phyloP scores from a whole-genome alignment of 1,139 yeast species.

The Geotrichum cucujoidarum region DNA sequence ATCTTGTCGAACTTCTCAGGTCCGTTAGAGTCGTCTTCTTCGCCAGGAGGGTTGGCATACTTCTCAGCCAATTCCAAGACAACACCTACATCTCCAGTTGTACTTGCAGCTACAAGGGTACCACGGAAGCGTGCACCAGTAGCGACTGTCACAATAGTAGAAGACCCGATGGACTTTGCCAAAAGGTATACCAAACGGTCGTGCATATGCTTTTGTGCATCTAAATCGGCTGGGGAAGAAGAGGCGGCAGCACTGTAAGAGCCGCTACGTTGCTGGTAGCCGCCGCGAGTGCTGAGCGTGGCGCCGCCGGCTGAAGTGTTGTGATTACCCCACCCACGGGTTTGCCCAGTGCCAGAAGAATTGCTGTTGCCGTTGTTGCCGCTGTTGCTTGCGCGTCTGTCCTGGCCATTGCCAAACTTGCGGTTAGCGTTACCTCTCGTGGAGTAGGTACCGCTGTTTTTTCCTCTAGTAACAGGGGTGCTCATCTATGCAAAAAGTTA shows the following conservation, averaged over 20 bases:
- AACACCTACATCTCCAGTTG: constrained; percentile 46
- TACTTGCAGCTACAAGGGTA: constrained; percentile 46
- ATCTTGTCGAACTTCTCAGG: constrained; percentile 44
- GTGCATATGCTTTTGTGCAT: constrained; percentile 36
- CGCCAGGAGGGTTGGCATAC: constrained; percentile 39
- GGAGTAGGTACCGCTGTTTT: constrained; percentile 6
- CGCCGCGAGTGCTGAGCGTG: not conserved
- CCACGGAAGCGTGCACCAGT: constrained; percentile 63
- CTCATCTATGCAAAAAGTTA: not conserved
- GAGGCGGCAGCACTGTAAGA: constrained; percentile 5
- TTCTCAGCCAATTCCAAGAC: constrained; percentile 51
- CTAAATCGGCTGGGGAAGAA: constrained; percentile 15
- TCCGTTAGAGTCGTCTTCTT: constrained; percentile 33
- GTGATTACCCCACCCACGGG: not conserved
- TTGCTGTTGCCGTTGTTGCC: constrained; percentile 1
- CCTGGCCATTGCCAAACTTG: constrained; percentile 11
- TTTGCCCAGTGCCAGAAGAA: not conserved
- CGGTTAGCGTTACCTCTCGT: constrained; percentile 8
- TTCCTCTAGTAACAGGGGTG: constrained; percentile 13
- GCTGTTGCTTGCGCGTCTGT: constrained; percentile 2
- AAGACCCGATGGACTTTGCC: constrained; percentile 53
- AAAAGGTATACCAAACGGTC: constrained; percentile 49
- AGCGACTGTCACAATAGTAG: constrained; percentile 53
- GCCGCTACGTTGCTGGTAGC: not conserved
- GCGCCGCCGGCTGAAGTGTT: not conserved